Evolutionary conservation across 139 green algal species (phyloP).

Genomic region (Trebouxia sp.): DNA sequence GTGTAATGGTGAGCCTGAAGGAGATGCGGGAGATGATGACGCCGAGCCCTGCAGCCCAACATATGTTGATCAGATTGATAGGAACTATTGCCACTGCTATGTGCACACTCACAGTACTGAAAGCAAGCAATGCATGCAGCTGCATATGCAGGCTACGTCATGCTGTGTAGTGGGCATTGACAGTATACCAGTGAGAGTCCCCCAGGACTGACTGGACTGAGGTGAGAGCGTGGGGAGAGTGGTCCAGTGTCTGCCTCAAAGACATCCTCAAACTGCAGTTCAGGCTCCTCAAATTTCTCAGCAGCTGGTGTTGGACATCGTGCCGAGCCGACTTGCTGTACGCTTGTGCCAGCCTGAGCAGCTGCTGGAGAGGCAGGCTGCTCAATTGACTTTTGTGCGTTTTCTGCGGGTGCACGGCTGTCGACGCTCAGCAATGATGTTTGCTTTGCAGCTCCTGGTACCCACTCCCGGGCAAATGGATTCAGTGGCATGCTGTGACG

Average conservation of each 20-base stretch:
- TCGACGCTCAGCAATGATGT: neutral
- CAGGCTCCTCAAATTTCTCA: neutral
- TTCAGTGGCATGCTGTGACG: constrained; percentile 6
- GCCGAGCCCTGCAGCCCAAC: neutral
- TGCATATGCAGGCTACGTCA: too few species aligned
- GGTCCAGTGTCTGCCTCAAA: constrained; percentile 3
- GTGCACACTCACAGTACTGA: too few species aligned
- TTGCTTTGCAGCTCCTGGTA: neutral
- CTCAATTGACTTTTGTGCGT: neutral
- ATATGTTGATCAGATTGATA: neutral
- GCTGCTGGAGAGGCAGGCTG: neutral
- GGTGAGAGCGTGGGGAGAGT: neutral
- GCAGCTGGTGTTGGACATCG: neutral
- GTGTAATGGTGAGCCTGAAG: neutral
- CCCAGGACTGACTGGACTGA: constrained; percentile 3
- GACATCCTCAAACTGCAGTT: constrained; percentile 16
- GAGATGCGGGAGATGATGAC: neutral
- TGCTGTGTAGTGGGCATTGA: neutral
- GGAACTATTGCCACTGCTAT: neutral
- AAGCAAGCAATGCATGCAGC: too few species aligned
- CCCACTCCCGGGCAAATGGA: constrained; percentile 11
- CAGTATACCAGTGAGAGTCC: neutral
- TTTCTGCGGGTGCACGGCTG: neutral
- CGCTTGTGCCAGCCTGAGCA: neutral
- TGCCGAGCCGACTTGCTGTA: neutral